Evolutionary conservation across 1,284 basidiomycete species (phyloP).

Genomic region (Trichosporon asahii): DNA sequence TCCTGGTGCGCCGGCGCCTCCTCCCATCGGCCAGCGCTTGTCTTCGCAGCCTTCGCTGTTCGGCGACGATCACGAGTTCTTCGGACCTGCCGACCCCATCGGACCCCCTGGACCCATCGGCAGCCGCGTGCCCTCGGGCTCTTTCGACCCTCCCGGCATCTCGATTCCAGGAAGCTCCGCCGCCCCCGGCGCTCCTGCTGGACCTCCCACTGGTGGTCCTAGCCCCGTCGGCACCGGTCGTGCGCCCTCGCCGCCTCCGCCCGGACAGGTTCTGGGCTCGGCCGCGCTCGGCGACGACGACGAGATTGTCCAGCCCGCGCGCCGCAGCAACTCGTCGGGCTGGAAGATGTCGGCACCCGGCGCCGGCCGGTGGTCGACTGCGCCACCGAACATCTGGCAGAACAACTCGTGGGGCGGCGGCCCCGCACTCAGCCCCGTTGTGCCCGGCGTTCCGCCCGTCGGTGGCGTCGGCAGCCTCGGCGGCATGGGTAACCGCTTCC

Average conservation of each 20-base stretch:
- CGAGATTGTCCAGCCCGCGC: slow-evolving; percentile 37
- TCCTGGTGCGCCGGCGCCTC: slow-evolving; percentile 23
- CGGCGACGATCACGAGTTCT: slow-evolving; percentile 17
- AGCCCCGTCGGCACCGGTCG: slow-evolving; percentile 10
- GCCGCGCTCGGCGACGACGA: slow-evolving; percentile 44
- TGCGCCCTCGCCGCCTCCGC: slow-evolving; percentile 29
- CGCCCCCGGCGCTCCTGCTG: background rate
- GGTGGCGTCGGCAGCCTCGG: slow-evolving; percentile 1
- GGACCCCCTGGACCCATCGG: slow-evolving; percentile 23
- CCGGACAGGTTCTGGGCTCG: slow-evolving; percentile 40
- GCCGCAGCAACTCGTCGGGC: slow-evolving; percentile 28
- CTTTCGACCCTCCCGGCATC: slow-evolving; percentile 6
- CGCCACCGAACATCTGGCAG: slow-evolving; percentile 28
- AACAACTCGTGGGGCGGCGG: slow-evolving; percentile 8
- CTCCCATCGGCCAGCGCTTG: slow-evolving; percentile 35
- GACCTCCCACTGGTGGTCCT: slow-evolving; percentile 9
- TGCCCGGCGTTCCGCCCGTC: slow-evolving; percentile 6
- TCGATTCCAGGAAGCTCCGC: background rate
- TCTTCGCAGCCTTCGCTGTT: slow-evolving; percentile 20
- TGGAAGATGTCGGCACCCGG: slow-evolving; percentile 34
- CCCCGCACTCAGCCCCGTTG: background rate
- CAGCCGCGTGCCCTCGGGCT: slow-evolving; percentile 9
- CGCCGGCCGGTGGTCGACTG: slow-evolving; percentile 37
- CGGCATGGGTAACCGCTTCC: slow-evolving; percentile 7
- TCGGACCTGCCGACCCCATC: slow-evolving; percentile 11